Evolutionary conservation across 1,284 basidiomycete genomes (phyloP), one percentile per base, ranked within the genome.

Genomic region (Xerocomus alliaceus): DNA sequence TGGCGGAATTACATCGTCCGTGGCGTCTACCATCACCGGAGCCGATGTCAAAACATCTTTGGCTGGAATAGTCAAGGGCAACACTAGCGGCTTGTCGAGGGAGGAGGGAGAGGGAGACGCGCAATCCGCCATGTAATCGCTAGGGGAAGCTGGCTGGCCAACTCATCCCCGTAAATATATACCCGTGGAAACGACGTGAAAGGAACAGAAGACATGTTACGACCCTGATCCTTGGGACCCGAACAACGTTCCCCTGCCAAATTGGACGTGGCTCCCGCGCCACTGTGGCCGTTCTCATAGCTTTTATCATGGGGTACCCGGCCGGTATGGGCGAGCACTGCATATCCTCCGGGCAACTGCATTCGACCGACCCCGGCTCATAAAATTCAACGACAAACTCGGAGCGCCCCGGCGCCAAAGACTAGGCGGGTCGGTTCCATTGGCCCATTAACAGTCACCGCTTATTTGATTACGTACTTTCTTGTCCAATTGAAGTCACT

Each of bases 1-100:
- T 0, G 80, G 76, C 2, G 83, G 78, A 41, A 79, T 67, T 18
- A 75, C 71, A 3, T 74, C 74, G 17, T 76, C 65, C 24, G 56
- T 61, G 18, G 35, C 5, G 28, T 67, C 62, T 26, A 51, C 12
- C 13, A 51, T 26, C 17, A 12, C 29, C 0, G 54, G 44, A 26
- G 24, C 8, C 12, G 31, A 18, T 5, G 20, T 35, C 10, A 55
- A 56, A 29, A 48, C 6, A 10, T 49, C 54, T 28, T 54, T 55
- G 4, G 56, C 18, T 1, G 22, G 2, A 7, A 65, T 26, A 8
- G 62, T 54, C 48, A 61, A 37, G 20, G 68, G 60, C 9, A 58
- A 54, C 41, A 49, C 1, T 42, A 59, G 28, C 5, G 66, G 54
- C 31, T 53, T 60, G 44, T 49, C 54, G 1, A 60, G 42, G 28